Percentiles rank a stretch among this genome's conserved stretches.
Evolutionary conservation across 768 basidiomycete species (phyloP).

Genomic region (Lactarius trivialis): DNA sequence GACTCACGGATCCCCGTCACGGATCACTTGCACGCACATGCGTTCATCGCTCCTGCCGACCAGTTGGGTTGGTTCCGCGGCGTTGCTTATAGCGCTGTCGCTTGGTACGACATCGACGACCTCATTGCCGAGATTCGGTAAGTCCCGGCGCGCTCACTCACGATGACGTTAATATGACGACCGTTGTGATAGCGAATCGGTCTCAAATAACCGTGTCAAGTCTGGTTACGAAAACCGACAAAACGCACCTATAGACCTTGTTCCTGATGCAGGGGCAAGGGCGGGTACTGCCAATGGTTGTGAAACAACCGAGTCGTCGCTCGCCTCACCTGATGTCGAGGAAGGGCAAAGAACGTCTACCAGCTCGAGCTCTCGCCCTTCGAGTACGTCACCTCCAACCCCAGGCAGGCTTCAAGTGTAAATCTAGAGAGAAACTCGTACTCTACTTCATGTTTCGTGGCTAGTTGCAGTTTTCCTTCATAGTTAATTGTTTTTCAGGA

Average conservation of each 20-base stretch:
- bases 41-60: slow-evolving; percentile 59
- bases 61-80: slow-evolving; percentile 67
- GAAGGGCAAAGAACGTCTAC: slow-evolving; percentile 6
- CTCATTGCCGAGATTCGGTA: slow-evolving; percentile 79
- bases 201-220: slow-evolving; percentile 79
- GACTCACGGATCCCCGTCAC: slow-evolving; percentile 74
- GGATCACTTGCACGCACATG: slow-evolving; percentile 75
- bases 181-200: slow-evolving; percentile 51
- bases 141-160: slow-evolving; percentile 21
- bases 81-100: slow-evolving; percentile 58
- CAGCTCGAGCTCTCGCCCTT: neutral
- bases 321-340: slow-evolving; percentile 34
- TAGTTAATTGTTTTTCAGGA: neutral
- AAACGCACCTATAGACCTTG: slow-evolving; percentile 61
- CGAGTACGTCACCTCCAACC: neutral
- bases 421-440: neutral
- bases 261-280: slow-evolving; percentile 66
- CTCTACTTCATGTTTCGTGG: neutral
- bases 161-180: neutral
- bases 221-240: slow-evolving; percentile 57
- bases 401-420: neutral
- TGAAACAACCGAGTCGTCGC: slow-evolving; percentile 49
- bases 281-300: slow-evolving; percentile 57
- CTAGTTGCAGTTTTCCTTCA: neutral
- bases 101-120: slow-evolving; percentile 74